Percentiles rank a stretch among this genome's conserved stretches.
phyloP scores from a whole-genome alignment of 352 stramenopile species.

The Pythium oligandrum region DNA sequence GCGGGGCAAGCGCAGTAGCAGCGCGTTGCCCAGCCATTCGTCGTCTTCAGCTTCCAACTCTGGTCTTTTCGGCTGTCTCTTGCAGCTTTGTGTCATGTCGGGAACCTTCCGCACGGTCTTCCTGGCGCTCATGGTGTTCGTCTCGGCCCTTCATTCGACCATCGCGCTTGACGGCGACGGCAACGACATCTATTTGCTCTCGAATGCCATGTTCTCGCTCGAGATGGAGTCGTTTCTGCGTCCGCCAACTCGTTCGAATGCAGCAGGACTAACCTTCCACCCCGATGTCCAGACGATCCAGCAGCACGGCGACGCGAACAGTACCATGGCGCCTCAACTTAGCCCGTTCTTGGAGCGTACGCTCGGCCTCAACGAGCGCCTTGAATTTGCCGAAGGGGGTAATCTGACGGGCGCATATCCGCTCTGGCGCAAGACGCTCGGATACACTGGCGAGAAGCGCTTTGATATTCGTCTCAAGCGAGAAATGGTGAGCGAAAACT shows the following conservation, averaged over 20 bases:
- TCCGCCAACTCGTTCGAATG: neutral
- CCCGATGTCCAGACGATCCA: neutral
- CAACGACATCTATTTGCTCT: constrained; percentile 13
- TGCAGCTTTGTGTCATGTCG: constrained; percentile 1
- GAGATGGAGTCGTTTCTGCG: constrained; percentile 8
- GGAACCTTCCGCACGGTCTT: constrained; percentile 2
- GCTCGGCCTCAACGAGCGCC: constrained; percentile 2
- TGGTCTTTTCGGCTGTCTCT: neutral
- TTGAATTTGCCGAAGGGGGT: neutral
- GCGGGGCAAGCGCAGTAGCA: too few species aligned
- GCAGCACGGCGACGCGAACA: neutral
- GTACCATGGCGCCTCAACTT: neutral
- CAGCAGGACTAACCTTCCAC: neutral
- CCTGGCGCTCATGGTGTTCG: constrained; percentile 3
- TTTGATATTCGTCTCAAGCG: neutral
- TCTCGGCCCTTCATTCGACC: constrained; percentile 8
- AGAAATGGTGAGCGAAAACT: neutral
- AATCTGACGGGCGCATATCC: neutral
- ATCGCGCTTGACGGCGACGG: constrained; percentile 8
- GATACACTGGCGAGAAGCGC: constrained; percentile 9
- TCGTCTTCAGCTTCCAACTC: neutral
- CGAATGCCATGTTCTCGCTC: constrained; percentile 15
- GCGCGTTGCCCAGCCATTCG: neutral
- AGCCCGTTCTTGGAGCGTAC: neutral
- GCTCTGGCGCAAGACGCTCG: constrained; percentile 12